A percentile compares a stretch with the other conserved stretches of the same genome.
Conservation (phyloP, 805 yeast genomes). For the Cyberlindnera mississippiensis region DNA sequence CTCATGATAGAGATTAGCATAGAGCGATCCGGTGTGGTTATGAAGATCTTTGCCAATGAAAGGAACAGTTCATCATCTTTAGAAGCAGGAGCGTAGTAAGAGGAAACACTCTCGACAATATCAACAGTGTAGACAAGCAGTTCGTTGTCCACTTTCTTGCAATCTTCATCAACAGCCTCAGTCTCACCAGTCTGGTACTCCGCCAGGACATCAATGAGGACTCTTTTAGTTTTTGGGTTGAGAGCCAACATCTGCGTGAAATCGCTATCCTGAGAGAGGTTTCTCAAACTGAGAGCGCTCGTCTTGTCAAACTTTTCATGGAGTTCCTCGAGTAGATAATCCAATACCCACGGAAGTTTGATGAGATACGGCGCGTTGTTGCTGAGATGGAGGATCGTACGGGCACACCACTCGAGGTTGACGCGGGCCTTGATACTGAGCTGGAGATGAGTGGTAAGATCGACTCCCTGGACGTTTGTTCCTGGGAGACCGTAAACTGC, state of each 20-base stretch:
- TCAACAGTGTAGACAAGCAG: constrained; percentile 67
- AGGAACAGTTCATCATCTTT: constrained; percentile 66
- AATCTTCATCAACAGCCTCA: constrained; percentile 23
- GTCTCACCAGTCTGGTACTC: constrained; percentile 27
- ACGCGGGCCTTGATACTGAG: constrained; percentile 21
- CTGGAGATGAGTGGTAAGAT: constrained; percentile 25
- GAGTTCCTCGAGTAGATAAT: constrained; percentile 20
- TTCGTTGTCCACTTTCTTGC: constrained; percentile 42
- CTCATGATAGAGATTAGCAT: constrained; percentile 66
- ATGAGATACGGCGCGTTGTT: constrained; percentile 21
- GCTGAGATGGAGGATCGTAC: constrained; percentile 21
- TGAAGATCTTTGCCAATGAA: constrained; percentile 48
- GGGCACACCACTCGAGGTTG: constrained; percentile 27
- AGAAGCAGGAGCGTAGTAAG: constrained; percentile 73
- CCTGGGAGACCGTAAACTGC: constrained; percentile 19
- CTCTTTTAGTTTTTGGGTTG: constrained; percentile 42
- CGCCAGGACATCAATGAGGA: constrained; percentile 41
- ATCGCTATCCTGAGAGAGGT: constrained; percentile 76
- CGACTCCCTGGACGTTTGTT: constrained; percentile 22
- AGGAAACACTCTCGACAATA: constrained; percentile 76
- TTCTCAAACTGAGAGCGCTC: constrained; percentile 58
- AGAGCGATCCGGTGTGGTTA: constrained; percentile 59
- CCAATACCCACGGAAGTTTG: constrained; percentile 24
- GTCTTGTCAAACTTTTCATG: constrained; percentile 19
- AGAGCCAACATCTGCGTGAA: constrained; percentile 76